These are phyloP conservation scores for Solanum raphanifolium DNA, from an alignment of 257 asterid genomes.

Conservation along the genomic window DNA sequence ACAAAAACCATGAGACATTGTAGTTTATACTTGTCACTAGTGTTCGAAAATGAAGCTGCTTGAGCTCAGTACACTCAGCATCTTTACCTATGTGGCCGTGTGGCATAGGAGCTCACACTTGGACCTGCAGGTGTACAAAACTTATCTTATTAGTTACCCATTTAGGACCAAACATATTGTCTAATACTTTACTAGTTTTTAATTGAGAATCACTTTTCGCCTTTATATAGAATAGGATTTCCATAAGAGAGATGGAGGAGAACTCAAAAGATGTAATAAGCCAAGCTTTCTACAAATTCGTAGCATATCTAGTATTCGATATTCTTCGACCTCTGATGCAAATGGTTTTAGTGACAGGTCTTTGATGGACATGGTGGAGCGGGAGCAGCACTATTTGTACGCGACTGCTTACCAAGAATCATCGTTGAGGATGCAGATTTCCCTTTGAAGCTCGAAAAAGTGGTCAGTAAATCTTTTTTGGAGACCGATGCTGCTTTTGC, in stretches of 20 bases:
- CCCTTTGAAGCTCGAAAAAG: conserved; percentile 80
- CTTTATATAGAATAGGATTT: background rate
- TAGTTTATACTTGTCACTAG: background rate
- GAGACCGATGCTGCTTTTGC: conserved; percentile 76
- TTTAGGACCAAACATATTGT: background rate
- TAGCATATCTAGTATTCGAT: background rate
- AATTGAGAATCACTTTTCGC: background rate
- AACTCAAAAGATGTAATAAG: background rate
- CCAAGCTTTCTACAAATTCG: background rate
- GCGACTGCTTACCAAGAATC: conserved; percentile 73
- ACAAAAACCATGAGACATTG: background rate
- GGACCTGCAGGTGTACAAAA: background rate
- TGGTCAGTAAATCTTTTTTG: conserved; percentile 61
- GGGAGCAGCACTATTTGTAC: conserved; percentile 76
- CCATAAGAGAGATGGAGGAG: background rate
- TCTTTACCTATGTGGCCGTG: background rate
- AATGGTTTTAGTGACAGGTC: conserved; percentile 46
- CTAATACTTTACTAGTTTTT: background rate
- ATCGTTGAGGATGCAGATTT: conserved; percentile 78
- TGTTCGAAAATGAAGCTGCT: background rate
- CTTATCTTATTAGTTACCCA: background rate
- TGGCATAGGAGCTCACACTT: background rate
- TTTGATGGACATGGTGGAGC: conserved; percentile 94
- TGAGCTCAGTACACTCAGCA: background rate
- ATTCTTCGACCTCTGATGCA: conserved; percentile 4